Evolutionary conservation across 2,329 filamentous ascomycete species (phyloP).

Genomic region (Claviceps digitariae): DNA sequence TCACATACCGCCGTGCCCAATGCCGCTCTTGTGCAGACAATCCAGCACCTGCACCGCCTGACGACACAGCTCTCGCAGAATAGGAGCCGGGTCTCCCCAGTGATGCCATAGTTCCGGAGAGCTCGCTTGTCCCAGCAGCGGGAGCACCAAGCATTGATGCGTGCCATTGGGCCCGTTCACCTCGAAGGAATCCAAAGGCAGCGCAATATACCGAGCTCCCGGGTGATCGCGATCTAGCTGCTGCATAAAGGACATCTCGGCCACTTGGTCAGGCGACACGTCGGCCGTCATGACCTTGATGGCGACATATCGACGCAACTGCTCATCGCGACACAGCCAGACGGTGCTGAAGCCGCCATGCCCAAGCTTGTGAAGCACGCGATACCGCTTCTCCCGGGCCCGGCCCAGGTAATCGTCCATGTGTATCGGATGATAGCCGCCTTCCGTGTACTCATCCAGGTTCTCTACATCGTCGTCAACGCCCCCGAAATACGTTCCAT

Average conservation of each 20-base stretch:
- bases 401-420: constrained; percentile 23
- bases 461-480: constrained; percentile 8
- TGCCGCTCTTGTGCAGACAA: constrained; percentile 13
- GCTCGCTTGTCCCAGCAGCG: constrained; percentile 12
- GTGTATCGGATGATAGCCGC: constrained; percentile 29
- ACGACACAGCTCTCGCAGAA: constrained; percentile 10
- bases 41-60: constrained; percentile 12
- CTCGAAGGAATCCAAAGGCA: constrained; percentile 13
- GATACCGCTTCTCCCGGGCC: constrained; percentile 21
- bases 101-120: constrained; percentile 8
- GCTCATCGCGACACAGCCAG: constrained; percentile 25
- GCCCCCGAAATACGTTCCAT: constrained; percentile 5
- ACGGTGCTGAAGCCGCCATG: constrained; percentile 29
- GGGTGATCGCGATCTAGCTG: background rate
- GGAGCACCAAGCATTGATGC: constrained; percentile 15
- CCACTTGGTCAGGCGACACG: background rate
- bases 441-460: constrained; percentile 18
- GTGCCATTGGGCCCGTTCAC: constrained; percentile 14
- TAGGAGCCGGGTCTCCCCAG: constrained; percentile 1
- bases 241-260: constrained; percentile 2
- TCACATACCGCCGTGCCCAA: constrained; percentile 18
- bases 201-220: constrained; percentile 3
- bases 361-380: constrained; percentile 29
- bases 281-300: constrained; percentile 20
- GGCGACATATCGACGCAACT: constrained; percentile 15